A percentile compares a stretch with the other conserved stretches of the same genome.
Evolutionary conservation across 352 stramenopile species (phyloP).

Genomic region (Blastocystis sp.): DNA sequence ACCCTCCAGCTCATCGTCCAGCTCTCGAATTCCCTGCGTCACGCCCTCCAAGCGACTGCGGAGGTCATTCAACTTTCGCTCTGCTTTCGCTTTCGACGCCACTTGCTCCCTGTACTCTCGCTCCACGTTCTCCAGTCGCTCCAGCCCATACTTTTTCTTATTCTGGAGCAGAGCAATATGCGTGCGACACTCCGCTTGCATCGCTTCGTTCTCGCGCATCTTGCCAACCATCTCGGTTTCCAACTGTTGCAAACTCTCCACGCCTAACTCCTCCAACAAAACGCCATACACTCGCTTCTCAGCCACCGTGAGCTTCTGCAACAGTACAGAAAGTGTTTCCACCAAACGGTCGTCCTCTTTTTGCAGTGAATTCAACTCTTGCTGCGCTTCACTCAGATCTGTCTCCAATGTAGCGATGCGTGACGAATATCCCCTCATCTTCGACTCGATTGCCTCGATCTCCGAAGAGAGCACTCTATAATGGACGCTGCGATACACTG

Average conservation of each 20-base stretch:
- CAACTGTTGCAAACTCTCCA: background rate
- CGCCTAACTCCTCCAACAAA: conserved; percentile 59
- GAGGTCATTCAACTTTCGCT: background rate
- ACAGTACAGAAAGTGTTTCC: background rate
- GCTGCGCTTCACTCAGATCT: conserved; percentile 65
- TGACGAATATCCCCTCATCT: conserved; percentile 31
- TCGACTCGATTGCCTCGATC: conserved; percentile 68
- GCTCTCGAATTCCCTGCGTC: conserved; percentile 70
- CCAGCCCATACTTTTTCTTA: background rate
- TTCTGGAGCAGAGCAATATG: conserved; percentile 55
- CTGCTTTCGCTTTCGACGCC: background rate
- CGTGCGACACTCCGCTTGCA: conserved; percentile 44
- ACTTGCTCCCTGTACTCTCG: background rate
- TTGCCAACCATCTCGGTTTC: conserved; percentile 13
- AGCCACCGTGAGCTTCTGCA: conserved; percentile 7
- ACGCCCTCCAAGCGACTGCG: conserved; percentile 71
- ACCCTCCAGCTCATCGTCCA: conserved; percentile 61
- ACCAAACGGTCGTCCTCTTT: conserved; percentile 64
- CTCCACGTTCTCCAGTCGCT: conserved; percentile 7
- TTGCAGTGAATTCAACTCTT: conserved; percentile 64
- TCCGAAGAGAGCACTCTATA: conserved; percentile 62
- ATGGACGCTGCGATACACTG: background rate
- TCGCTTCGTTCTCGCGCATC: conserved; percentile 25
- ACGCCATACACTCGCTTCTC: conserved; percentile 55
- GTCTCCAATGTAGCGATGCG: conserved; percentile 66